phyloP scores from a whole-genome alignment of 2,329 filamentous ascomycete species.

The Trichoderma sp. region DNA sequence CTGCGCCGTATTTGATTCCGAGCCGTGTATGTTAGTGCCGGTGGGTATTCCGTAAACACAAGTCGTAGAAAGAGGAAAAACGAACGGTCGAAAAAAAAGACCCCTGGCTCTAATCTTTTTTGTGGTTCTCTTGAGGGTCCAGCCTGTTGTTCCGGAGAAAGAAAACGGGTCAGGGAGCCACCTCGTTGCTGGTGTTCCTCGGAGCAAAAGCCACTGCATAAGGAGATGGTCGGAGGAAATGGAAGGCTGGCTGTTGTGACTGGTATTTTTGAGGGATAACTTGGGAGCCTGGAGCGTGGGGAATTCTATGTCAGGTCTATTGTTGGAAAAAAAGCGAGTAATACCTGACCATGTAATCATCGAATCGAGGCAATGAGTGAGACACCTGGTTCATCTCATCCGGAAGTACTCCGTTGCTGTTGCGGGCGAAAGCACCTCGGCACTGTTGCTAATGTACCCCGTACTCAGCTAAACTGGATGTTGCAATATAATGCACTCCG shows the following conservation, averaged over 20 bases:
- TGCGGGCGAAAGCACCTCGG: neutral
- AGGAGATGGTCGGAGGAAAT: neutral
- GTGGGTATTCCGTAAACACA: neutral
- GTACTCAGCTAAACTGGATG: slow-evolving; percentile 6
- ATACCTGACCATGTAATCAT: neutral
- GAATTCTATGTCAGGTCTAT: neutral
- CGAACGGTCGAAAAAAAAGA: neutral
- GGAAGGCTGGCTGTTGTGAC: neutral
- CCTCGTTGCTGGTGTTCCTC: neutral
- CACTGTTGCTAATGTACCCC: slow-evolving; percentile 10
- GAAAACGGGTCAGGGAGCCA: neutral
- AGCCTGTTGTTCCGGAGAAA: neutral
- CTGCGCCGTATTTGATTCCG: neutral
- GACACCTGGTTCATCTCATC: neutral
- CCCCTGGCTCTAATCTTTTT: neutral
- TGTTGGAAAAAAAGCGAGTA: neutral
- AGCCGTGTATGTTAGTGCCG: neutral
- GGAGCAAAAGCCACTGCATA: neutral
- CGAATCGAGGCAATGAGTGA: neutral
- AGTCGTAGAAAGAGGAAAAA: neutral
- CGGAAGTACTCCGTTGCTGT: slow-evolving; percentile 3
- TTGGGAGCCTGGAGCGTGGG: neutral
- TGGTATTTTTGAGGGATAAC: neutral
- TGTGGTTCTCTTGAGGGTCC: neutral
- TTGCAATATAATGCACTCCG: neutral